Evolutionary conservation across 2,329 filamentous ascomycete species (phyloP).

Genomic region (Tolypocladium cylindrosporum): DNA sequence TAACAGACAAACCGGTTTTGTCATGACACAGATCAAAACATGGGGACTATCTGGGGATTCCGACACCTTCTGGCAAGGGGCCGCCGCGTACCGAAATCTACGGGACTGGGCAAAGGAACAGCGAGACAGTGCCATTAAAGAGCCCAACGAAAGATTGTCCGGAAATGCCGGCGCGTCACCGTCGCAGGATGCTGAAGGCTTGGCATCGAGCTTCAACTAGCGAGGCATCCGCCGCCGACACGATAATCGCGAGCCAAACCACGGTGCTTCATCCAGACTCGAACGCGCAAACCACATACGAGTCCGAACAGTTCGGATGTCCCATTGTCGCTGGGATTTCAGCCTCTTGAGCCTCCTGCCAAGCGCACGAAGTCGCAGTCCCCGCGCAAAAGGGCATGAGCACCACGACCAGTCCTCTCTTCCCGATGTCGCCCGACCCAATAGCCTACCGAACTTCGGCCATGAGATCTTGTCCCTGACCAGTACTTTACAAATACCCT

Average conservation of each 20-base stretch:
- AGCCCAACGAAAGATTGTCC: neutral
- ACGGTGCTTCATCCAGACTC: neutral
- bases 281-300: neutral
- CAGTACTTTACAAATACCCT: no score
- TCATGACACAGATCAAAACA: neutral
- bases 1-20: neutral
- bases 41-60: neutral
- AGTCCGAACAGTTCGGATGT: neutral
- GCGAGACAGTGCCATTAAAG: neutral
- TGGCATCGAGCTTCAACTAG: neutral
- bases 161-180: neutral
- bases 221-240: neutral
- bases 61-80: neutral
- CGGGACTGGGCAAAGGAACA: conserved; percentile 1
- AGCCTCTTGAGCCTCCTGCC: neutral
- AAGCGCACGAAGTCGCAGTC: neutral
- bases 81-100: neutral
- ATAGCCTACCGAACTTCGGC: no score
- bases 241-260: neutral
- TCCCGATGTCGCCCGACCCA: no score
- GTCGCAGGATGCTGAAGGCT: neutral
- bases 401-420: no score
- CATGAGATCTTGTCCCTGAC: no score
- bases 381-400: neutral
- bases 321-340: neutral